Evolutionary conservation across 495 filamentous ascomycete species (phyloP).

Genomic region (Trichoderma parareesei): DNA sequence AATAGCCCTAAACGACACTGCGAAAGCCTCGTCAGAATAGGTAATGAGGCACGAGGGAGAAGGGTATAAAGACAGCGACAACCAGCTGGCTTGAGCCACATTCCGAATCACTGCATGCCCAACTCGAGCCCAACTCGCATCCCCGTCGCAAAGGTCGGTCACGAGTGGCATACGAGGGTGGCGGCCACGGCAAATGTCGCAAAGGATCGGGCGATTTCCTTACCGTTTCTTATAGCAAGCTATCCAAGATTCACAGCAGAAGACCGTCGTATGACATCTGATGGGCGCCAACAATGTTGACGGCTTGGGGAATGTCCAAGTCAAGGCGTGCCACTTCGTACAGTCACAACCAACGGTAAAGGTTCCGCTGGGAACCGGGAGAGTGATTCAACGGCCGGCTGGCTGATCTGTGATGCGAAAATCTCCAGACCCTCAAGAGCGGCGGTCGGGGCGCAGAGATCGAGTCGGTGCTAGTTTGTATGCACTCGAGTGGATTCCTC

Average conservation of each 20-base stretch:
- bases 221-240: neutral
- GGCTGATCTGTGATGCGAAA: neutral
- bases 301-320: neutral
- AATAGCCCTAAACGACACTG: neutral
- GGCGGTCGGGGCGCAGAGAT: slow-evolving; percentile 1
- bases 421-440: neutral
- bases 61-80: neutral
- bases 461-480: slow-evolving; percentile 1
- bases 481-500: slow-evolving; percentile 1
- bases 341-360: neutral
- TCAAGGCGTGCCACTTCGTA: neutral
- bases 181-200: slow-evolving; percentile 5
- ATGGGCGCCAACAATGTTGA: neutral
- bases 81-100: neutral
- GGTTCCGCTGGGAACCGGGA: neutral
- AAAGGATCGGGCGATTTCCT: neutral
- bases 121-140: neutral
- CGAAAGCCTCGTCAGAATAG: neutral
- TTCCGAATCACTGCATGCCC: neutral
- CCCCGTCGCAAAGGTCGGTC: slow-evolving; percentile 4
- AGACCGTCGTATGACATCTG: neutral
- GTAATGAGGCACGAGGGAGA: neutral
- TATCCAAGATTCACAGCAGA: neutral
- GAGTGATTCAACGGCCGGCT: neutral
- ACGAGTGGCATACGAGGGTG: neutral